Base-by-base conservation (phyloP, 228 moss, liverwort and hornwort genomes). In the Sphagnum magellanicum region DNA sequence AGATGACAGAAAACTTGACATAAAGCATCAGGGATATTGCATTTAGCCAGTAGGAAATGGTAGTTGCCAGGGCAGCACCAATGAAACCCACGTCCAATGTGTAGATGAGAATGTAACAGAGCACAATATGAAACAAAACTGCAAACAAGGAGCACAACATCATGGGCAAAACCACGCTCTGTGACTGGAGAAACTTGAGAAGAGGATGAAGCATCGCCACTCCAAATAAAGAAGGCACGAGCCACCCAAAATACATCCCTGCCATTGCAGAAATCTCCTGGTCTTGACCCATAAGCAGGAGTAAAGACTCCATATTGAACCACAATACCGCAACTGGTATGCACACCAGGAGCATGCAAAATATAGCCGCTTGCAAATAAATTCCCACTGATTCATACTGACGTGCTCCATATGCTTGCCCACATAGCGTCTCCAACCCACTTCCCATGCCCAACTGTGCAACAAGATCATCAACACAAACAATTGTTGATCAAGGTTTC, bases 91-190 rank as follows among this genome's bases (percentile, higher is more conserved):
- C 14, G 5, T 74, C 91, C 4, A 90, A 67, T 10, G 55, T 67
- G 57, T 67, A 72, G 17, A 97, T 66, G n/a, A 93, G 64, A 13
- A 78, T 6, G 66, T 85, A 78, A 32, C 78, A 76, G 6, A 75
- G 62, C 1, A 76, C 76, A 53, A 81, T 60, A 63, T 97, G 97
- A 48, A 93, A 48, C 46, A 75, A 8, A 60, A 91, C 16, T 0
- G 91, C 74, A 7, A 64, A 47, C 0, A 74, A 66, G 7, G 91
- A 79, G 66, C 84, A 87, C 5, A 80, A 52, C 75, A 91, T 52
- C 83, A 93, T 90, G 5, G 97, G 91, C 4, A 91, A 11, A 49
- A 98, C 92, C 72, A 87, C 77, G 70, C 91, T 91, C 53, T 96
- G 96, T 1, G 96, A 78, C 76, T 92, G 95, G 68, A 87, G 74